A percentile compares a stretch with the other conserved stretches of the same genome.
Conservation (phyloP, 78 protist genomes). For the Pigoraptor vietnamica region DNA sequence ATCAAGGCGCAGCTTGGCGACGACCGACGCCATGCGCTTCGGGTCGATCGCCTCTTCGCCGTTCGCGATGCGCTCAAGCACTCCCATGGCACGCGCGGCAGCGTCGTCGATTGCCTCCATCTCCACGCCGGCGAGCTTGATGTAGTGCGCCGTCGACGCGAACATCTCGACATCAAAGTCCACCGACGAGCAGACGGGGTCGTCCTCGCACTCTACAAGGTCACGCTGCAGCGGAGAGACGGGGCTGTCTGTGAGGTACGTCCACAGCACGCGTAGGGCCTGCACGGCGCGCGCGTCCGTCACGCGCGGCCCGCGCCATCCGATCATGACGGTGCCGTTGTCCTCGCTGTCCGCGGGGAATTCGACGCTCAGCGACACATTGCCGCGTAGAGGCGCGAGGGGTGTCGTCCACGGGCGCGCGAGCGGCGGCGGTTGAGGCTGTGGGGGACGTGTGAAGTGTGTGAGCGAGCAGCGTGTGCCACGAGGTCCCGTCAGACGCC, state of each 20-base stretch:
- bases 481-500: too few relatives aligned
- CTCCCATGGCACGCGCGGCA: background rate
- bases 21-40: slow-evolving; percentile 21
- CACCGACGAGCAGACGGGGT: slow-evolving; percentile 20
- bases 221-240: slow-evolving; percentile 25
- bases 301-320: slow-evolving; percentile 28
- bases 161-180: background rate
- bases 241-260: slow-evolving; percentile 42
- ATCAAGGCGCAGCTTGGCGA: background rate
- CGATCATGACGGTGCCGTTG: background rate
- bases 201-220: slow-evolving; percentile 24
- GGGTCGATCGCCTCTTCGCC: slow-evolving; percentile 23
- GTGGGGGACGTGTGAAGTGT: too few relatives aligned
- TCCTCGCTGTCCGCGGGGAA: slow-evolving; percentile 1
- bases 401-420: background rate
- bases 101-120: background rate
- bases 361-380: background rate
- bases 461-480: too few relatives aligned
- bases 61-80: background rate
- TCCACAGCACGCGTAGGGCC: slow-evolving; percentile 4
- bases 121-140: background rate
- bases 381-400: background rate
- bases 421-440: too few relatives aligned
- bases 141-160: background rate
- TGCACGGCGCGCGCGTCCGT: background rate